Conservation (phyloP, 306 rosid genomes). For the Fagus sylvatica region DNA sequence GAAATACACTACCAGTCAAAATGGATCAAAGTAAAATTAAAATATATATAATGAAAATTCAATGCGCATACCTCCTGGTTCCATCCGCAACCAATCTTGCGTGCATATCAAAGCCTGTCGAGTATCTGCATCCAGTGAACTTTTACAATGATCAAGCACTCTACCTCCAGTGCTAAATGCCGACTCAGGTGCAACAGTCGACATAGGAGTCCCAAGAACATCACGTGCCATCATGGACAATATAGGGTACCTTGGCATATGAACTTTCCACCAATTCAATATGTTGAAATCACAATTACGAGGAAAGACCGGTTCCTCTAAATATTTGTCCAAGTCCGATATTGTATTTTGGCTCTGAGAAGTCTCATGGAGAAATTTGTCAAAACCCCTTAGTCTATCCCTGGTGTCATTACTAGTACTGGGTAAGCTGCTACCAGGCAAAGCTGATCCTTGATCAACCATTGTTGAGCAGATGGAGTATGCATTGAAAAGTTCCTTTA, state of each 20-base stretch:
- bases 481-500: constrained; percentile 80
- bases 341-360: constrained; percentile 61
- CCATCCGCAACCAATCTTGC: constrained; percentile 84
- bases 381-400: constrained; percentile 92
- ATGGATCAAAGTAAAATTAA: constrained; percentile 2
- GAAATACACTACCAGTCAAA: constrained; percentile 13
- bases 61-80: constrained; percentile 55
- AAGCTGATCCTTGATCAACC: constrained; percentile 88
- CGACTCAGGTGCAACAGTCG: constrained; percentile 69
- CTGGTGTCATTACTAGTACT: constrained; percentile 59
- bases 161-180: constrained; percentile 65
- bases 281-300: constrained; percentile 80
- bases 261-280: constrained; percentile 97
- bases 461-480: constrained; percentile 77
- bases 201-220: constrained; percentile 94
- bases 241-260: constrained; percentile 95
- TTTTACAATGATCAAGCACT: constrained; percentile 67
- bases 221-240: constrained; percentile 98
- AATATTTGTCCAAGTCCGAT: constrained; percentile 89
- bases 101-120: constrained; percentile 85
- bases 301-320: constrained; percentile 93
- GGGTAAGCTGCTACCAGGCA: constrained; percentile 81
- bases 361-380: constrained; percentile 86
- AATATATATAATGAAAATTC: neutral
- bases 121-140: constrained; percentile 60